Percentiles rank a stretch among this genome's conserved stretches.
These are phyloP conservation scores for Cavenderia fasciculata DNA, from an alignment of 78 protist species.

Conservation along the genomic window DNA sequence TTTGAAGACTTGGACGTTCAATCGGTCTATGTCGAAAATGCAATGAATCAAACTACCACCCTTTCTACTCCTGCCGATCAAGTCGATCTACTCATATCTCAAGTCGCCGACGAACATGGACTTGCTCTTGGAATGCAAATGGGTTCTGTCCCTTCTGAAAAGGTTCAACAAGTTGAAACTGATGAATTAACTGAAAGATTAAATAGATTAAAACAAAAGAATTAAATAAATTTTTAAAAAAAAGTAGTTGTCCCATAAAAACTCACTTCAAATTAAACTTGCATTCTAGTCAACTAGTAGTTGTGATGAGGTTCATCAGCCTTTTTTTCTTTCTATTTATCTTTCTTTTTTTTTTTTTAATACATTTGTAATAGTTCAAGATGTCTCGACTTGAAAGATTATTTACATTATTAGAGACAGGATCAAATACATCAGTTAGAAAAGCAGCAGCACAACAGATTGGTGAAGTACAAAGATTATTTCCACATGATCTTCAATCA, in stretches of 20 bases:
- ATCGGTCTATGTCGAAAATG: slow-evolving; percentile 88
- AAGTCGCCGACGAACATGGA: slow-evolving; percentile 96
- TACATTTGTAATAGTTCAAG: neutral
- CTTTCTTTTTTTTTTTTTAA: no score
- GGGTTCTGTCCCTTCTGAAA: slow-evolving; percentile 68
- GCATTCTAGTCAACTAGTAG: no score
- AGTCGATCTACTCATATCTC: slow-evolving; percentile 88
- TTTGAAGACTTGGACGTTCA: slow-evolving; percentile 95
- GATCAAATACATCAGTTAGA: slow-evolving; percentile 45
- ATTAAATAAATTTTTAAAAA: no score
- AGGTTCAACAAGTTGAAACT: slow-evolving; percentile 76
- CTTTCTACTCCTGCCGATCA: slow-evolving; percentile 93
- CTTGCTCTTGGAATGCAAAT: slow-evolving; percentile 82
- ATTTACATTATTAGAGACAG: slow-evolving; percentile 55
- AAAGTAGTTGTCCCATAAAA: no score
- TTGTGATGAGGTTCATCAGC: no score
- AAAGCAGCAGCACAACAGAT: slow-evolving; percentile 78
- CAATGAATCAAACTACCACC: slow-evolving; percentile 91
- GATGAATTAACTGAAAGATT: slow-evolving; percentile 77
- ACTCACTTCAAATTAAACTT: no score
- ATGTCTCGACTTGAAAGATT: slow-evolving; percentile 78
- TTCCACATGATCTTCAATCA: slow-evolving; percentile 63
- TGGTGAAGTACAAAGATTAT: slow-evolving; percentile 66
- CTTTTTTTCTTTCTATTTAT: no score
- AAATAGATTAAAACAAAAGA: no score